Evolutionary conservation across 257 asterid species (phyloP), one percentile per base, ranked within the genome.

Genomic region (Linderniella brevidens): DNA sequence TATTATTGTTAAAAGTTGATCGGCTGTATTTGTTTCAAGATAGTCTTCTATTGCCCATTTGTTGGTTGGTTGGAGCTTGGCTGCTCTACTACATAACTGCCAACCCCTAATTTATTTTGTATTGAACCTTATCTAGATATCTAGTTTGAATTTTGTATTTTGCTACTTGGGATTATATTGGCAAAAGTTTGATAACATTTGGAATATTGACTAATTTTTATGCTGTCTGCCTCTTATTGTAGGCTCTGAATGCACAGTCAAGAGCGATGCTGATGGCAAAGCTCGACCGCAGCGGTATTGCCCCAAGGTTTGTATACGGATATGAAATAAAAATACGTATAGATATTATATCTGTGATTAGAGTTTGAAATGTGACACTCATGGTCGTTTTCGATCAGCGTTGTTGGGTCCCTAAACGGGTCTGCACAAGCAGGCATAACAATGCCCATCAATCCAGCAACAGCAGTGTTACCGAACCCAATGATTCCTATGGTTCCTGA

Each of bases 221-320:
- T 25, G 32, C 32, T 25, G 18, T 13, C 8, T 25, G 16, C 4
- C 13, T 7, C 45, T 41, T 44, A 50, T 65, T 61, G 52, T 80
- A 90, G 98, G 72, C 94, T 38, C 60, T 90, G 54, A 90, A 85
- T 66, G 96, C 98, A 61, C 96, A 90, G 64, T 90, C 98, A 35
- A 81, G 98, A 69, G 98, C 94, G 41, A 64, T 85, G 75, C 81
- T 85, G 36, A 90, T 90, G 98, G 88, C 78, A 12, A 90, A 85
- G 73, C 72, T 90, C 53, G 98, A 90, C 65, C 92, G 98, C 44
- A 90, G 88, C 50, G 98, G 96, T 52, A 71, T 66, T 52, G 86
- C 90, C 36, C 73, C 94, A 56, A 77, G 94, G 98, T 88, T 9
- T 16, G 74, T 61, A 13, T 41, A 41, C 40, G 8, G 25, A 18